A percentile compares a stretch with the other conserved stretches of the same genome.
Conservation (phyloP, 1,139 yeast species). For the Yamadazyma sp. region DNA sequence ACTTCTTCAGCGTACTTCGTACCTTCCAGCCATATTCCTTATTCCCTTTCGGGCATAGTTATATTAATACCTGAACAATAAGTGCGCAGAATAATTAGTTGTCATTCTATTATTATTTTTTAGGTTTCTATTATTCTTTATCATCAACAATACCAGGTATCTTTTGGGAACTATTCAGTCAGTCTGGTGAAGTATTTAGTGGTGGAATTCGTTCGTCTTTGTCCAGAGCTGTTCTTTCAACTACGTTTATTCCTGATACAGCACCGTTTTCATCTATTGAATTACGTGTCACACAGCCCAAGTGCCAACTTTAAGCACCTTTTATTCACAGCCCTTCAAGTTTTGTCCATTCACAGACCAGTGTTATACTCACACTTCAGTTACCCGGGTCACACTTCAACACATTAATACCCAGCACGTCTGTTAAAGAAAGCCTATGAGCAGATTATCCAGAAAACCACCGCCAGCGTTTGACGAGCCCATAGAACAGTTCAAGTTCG, state of each 20-base stretch:
- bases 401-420: too few relatives aligned
- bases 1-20: too few relatives aligned
- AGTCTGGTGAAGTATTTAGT: background rate
- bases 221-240: background rate
- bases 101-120: background rate
- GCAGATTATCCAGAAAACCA: conserved; percentile 11
- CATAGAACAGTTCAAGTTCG: conserved; percentile 9
- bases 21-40: too few relatives aligned
- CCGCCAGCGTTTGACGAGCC: conserved; percentile 13
- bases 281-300: background rate
- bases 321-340: too few relatives aligned
- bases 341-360: too few relatives aligned
- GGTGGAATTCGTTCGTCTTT: background rate
- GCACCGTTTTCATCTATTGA: background rate
- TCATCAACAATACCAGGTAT: background rate
- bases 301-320: too few relatives aligned
- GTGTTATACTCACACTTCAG: background rate
- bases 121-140: background rate
- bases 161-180: background rate
- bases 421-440: too few relatives aligned
- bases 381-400: too few relatives aligned
- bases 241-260: too few relatives aligned
- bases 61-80: background rate
- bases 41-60: too few relatives aligned
- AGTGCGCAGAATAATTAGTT: background rate